phyloP scores from a whole-genome alignment of 2,329 filamentous ascomycete species.

The Alternaria sp. region DNA sequence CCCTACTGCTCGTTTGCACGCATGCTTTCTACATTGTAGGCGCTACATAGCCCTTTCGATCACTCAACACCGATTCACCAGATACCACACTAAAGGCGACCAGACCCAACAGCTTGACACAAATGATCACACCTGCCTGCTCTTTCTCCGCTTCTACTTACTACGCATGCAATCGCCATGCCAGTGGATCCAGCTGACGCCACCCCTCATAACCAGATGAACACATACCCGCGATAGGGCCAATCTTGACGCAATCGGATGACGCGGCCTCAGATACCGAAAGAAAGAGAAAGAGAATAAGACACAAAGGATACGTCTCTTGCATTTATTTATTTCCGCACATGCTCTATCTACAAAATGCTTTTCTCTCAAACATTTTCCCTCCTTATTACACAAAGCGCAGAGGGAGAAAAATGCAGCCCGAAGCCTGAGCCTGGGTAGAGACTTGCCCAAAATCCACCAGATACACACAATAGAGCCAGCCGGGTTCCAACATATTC shows the following conservation, averaged over 20 bases:
- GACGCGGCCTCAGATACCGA: neutral
- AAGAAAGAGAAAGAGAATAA: neutral
- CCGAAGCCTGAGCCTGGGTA: neutral
- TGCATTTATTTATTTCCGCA: constrained; percentile 5
- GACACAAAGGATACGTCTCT: neutral
- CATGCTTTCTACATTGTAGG: too few relatives aligned
- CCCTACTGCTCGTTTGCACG: too few relatives aligned
- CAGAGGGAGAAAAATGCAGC: neutral
- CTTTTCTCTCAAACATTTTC: neutral
- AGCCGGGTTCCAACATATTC: constrained; percentile 2
- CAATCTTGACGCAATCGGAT: neutral
- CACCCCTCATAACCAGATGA: neutral
- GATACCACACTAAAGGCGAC: too few relatives aligned
- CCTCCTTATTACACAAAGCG: neutral
- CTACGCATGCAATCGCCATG: neutral
- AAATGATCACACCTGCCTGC: too few relatives aligned
- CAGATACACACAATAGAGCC: neutral
- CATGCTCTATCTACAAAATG: constrained; percentile 14
- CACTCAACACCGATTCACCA: too few relatives aligned
- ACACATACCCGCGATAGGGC: neutral
- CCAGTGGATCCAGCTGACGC: neutral
- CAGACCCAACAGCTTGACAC: too few relatives aligned
- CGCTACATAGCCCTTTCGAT: too few relatives aligned
- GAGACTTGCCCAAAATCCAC: constrained; percentile 4
- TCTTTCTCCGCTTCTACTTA: neutral